phyloP scores from a whole-genome alignment of 257 asterid species.

The Solanum bulbocastanum region DNA sequence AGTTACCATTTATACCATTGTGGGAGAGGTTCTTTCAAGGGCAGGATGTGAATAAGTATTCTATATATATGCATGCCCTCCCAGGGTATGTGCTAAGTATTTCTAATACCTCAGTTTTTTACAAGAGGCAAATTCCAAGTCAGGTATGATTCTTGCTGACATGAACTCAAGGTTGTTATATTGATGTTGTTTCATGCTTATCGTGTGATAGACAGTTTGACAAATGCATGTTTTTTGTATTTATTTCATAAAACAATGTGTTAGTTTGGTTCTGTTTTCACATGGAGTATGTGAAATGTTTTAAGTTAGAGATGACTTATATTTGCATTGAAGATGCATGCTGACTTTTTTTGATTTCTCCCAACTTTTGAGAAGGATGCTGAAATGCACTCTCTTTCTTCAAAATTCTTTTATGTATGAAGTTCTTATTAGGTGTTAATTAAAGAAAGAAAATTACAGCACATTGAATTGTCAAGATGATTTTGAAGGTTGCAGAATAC shows the following conservation, averaged over 20 bases:
- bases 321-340: background rate
- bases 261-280: background rate
- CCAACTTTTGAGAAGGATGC: background rate
- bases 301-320: background rate
- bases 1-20: constrained; percentile 71
- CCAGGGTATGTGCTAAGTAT: constrained; percentile 64
- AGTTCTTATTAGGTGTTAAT: background rate
- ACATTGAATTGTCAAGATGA: background rate
- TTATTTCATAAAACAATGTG: background rate
- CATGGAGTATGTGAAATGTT: background rate
- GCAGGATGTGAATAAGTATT: constrained; percentile 50
- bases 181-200: background rate
- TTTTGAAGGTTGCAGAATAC: background rate
- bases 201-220: background rate
- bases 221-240: background rate
- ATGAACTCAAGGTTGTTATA: constrained; percentile 1
- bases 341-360: background rate
- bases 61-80: constrained; percentile 66
- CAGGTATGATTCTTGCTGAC: constrained; percentile 40
- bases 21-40: constrained; percentile 91
- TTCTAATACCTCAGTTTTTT: constrained; percentile 55
- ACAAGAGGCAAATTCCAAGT: constrained; percentile 74
- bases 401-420: background rate
- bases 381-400: background rate
- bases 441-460: background rate